Base-by-base conservation (phyloP, 768 basidiomycete species). In the Naganishia friedmannii region DNA sequence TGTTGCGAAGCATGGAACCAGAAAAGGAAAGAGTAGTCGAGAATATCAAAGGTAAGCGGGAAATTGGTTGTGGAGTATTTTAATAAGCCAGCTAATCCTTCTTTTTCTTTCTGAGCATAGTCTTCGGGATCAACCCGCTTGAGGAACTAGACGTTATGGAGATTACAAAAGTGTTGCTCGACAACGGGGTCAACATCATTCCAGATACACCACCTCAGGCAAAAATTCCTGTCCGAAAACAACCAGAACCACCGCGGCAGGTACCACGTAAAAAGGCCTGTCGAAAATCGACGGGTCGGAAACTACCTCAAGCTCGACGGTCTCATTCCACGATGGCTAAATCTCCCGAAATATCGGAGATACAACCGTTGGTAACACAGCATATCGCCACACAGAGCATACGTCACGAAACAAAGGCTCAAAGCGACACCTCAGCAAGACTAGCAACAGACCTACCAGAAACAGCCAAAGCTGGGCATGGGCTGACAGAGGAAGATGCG, bases 121-220 rank as follows among this genome's bases (percentile, higher is more conserved):
- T 63, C 3, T 63, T 63, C 39, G 60, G 60, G 19, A 63, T 63
- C 42, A 45, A 63, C 39, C 60, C 60, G 23, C 60, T 63, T 12
- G 60, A 63, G 39, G 60, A 63, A 21, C 60, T 63, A 8, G 60
- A 63, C 26, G 13, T 45, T 8, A 17, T n/a, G 60, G 60, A 63
- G n/a, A 63, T 63, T 28, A 23, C 37, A 46, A 6, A 63, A 37
- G 60, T 63, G 13, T 23, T 63, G 13, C 26, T 63, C 37, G 23
- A 42, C 10, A 63, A 63, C 26, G 60, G n/a, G 5, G 42, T 63
- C 60, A n/a, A 45, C 26, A 23, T 63, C 23, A 63, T 63, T 29
- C 39, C 60, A 7, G 60, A 63, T 15, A 42, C 39, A 28, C 23
- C 37, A 17, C 23, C 37, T 1, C 37, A 12, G 10, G 23, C 39